A percentile compares a stretch with the other conserved stretches of the same genome.
These are phyloP conservation scores for Vigna angularis DNA, from an alignment of 306 rosid species.

Conservation along the genomic window DNA sequence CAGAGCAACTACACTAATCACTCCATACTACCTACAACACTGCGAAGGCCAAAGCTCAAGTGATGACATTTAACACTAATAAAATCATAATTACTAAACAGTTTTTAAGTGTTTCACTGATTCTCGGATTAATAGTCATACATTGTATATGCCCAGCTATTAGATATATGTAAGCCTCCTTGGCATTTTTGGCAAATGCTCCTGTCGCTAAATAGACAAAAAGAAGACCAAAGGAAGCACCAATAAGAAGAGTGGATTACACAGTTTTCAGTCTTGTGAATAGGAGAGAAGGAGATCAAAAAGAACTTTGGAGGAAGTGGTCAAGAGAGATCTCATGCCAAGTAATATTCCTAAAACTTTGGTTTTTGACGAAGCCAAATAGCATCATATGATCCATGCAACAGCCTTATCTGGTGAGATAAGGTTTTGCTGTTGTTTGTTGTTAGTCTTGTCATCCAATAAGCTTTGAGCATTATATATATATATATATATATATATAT, in stretches of 20 bases:
- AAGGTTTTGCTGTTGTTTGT: neutral
- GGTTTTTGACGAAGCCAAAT: neutral
- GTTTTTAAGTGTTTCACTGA: neutral
- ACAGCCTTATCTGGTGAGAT: too few species aligned
- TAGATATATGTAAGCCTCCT: neutral
- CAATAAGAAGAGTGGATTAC: too few species aligned
- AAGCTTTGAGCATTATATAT: neutral
- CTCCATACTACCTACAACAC: neutral
- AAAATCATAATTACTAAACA: neutral
- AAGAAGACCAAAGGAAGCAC: neutral
- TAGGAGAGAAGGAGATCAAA: neutral
- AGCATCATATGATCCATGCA: too few species aligned
- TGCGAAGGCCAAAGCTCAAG: neutral
- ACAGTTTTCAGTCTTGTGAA: too few species aligned
- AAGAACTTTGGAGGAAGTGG: neutral
- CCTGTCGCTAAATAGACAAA: neutral
- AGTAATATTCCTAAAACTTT: neutral
- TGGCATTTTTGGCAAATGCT: neutral
- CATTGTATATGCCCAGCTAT: neutral
- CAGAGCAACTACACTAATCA: too few species aligned
- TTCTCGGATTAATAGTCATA: neutral
- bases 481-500: too few species aligned
- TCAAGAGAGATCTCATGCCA: neutral
- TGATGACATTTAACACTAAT: neutral
- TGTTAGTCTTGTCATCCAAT: neutral